Percentiles rank a stretch among this genome's conserved stretches.
Evolutionary conservation across 2,329 filamentous ascomycete species (phyloP).

Genomic region (Pseudogymnoascus sp.): DNA sequence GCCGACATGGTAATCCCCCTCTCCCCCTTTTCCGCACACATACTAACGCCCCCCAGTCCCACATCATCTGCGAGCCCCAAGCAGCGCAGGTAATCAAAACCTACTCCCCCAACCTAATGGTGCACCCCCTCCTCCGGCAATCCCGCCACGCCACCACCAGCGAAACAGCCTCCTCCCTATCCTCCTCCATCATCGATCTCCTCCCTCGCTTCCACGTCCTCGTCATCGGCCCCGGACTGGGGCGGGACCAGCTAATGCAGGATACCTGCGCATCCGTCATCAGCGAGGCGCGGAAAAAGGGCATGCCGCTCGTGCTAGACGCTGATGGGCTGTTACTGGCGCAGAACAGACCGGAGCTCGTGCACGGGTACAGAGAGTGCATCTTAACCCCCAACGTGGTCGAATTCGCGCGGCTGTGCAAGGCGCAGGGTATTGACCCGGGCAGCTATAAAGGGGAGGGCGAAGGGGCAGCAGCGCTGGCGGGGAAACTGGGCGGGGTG

Average conservation of each 20-base stretch:
- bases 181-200: constrained; percentile 65
- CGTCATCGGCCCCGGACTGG: constrained; percentile 86
- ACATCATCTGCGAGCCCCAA: constrained; percentile 89
- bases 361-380: constrained; percentile 72
- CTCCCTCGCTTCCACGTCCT: constrained; percentile 82
- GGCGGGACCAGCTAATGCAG: constrained; percentile 83
- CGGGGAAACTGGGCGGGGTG: constrained; percentile 72
- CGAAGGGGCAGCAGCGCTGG: constrained; percentile 53
- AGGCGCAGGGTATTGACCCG: constrained; percentile 61
- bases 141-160: constrained; percentile 44
- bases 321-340: constrained; percentile 81
- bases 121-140: constrained; percentile 90
- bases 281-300: constrained; percentile 60
- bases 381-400: constrained; percentile 93
- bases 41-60: constrained; percentile 47
- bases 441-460: constrained; percentile 29
- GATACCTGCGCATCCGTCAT: constrained; percentile 75
- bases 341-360: constrained; percentile 63
- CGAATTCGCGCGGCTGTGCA: constrained; percentile 78
- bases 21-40: neutral
- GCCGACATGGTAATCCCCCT: constrained; percentile 66
- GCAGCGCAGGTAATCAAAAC: constrained; percentile 89
- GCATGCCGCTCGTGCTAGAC: constrained; percentile 79
- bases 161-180: constrained; percentile 52
- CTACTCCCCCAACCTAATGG: constrained; percentile 97